These are phyloP conservation scores for Aspergillus chevalieri DNA, from an alignment of 2,329 filamentous ascomycete species.

Conservation along the genomic window DNA sequence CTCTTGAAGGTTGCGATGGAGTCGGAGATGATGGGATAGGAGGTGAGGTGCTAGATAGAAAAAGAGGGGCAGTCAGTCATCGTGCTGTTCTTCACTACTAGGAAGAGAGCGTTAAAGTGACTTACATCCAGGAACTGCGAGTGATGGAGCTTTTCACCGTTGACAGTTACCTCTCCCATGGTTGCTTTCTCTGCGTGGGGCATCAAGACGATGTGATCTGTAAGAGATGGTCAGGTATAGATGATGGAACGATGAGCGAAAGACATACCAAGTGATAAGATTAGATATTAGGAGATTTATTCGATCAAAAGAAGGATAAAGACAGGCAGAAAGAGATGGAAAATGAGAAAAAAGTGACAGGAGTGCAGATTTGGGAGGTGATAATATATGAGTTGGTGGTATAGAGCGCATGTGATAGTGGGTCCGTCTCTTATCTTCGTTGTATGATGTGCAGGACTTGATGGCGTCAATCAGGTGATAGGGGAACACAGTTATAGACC, in stretches of 20 bases:
- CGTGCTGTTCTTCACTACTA: neutral
- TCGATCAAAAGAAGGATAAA: neutral
- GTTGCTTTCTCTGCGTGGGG: constrained; percentile 44
- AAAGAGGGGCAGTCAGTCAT: constrained; percentile 11
- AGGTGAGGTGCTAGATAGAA: constrained; percentile 63
- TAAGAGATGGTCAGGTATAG: neutral
- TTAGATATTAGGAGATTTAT: too few species aligned
- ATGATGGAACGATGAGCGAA: too few species aligned
- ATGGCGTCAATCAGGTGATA: too few species aligned
- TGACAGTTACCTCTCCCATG: constrained; percentile 45
- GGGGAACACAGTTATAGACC: too few species aligned
- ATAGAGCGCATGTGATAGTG: constrained; percentile 1
- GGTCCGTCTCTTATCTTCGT: neutral
- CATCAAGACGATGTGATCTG: constrained; percentile 27
- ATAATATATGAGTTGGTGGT: neutral
- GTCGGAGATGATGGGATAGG: constrained; percentile 78
- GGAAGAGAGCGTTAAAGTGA: constrained; percentile 11
- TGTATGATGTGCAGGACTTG: too few species aligned
- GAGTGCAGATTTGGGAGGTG: neutral
- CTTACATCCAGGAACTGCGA: constrained; percentile 42
- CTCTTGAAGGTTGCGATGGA: constrained; percentile 70
- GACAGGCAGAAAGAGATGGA: neutral
- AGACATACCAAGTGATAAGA: too few species aligned
- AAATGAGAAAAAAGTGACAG: neutral
- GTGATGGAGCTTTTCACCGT: constrained; percentile 43